A percentile compares a stretch with the other conserved stretches of the same genome.
These are phyloP conservation scores for Solanum dulcamara DNA, from an alignment of 257 asterid species.

Conservation along the genomic window DNA sequence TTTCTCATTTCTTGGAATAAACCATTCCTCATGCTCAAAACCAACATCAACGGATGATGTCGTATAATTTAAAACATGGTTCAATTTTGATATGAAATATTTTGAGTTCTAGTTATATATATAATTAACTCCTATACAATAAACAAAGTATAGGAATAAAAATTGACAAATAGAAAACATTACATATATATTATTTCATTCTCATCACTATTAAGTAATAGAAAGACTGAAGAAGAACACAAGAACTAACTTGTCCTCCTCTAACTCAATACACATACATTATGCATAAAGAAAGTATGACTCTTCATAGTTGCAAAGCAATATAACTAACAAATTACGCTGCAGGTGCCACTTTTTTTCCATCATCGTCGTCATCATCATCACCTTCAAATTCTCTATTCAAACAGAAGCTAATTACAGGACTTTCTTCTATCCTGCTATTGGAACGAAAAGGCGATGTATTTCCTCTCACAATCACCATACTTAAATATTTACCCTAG, in stretches of 20 bases:
- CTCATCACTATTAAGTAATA: not conserved
- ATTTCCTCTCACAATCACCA: not conserved
- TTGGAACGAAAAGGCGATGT: not conserved
- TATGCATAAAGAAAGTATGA: no score
- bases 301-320: not conserved
- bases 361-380: conserved; percentile 12
- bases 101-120: not conserved
- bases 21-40: no score
- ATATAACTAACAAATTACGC: conserved; percentile 1
- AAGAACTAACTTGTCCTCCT: not conserved
- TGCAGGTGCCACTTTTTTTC: conserved; percentile 14
- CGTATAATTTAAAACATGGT: not conserved
- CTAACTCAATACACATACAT: no score
- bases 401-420: not conserved
- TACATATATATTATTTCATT: not conserved
- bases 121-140: not conserved
- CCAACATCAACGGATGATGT: no score
- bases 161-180: not conserved
- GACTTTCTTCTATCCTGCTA: not conserved
- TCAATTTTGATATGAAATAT: not conserved
- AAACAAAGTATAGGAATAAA: not conserved
- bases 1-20: no score
- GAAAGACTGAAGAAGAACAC: not conserved
- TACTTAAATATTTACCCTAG: not conserved
- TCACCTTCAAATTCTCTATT: not conserved